A percentile compares a stretch with the other conserved stretches of the same genome.
Conservation (phyloP, 1,139 yeast species). For the Meyerozyma smithsonii region DNA sequence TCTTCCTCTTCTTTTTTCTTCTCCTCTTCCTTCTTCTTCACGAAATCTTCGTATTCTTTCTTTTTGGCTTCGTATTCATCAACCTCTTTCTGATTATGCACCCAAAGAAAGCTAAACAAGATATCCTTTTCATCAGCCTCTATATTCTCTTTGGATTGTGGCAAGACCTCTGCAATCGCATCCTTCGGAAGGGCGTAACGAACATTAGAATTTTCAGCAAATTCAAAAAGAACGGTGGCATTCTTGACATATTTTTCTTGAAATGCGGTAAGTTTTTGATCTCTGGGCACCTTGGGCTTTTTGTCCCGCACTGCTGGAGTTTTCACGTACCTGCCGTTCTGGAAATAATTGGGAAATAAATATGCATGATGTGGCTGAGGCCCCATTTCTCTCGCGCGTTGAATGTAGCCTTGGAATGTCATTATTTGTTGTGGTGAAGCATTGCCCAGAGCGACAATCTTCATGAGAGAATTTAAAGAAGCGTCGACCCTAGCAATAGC, state of each 20-base stretch:
- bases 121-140: conserved; percentile 41
- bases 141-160: conserved; percentile 20
- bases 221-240: conserved; percentile 81
- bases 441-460: conserved; percentile 74
- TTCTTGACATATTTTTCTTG: conserved; percentile 65
- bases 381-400: conserved; percentile 74
- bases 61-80: conserved; percentile 42
- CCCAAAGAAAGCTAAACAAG: conserved; percentile 59
- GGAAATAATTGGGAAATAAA: conserved; percentile 13
- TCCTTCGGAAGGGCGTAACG: conserved; percentile 73
- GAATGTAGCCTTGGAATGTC: conserved; percentile 75
- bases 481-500: conserved; percentile 73
- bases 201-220: conserved; percentile 70
- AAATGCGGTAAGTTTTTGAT: conserved; percentile 63
- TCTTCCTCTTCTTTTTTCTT: conserved; percentile 21
- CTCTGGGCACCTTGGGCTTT: conserved; percentile 27
- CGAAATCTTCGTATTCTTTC: conserved; percentile 20
- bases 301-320: conserved; percentile 5
- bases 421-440: conserved; percentile 69
- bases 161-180: conserved; percentile 63
- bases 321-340: conserved; percentile 4
- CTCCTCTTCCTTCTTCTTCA: conserved; percentile 16
- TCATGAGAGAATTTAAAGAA: conserved; percentile 67
- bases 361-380: conserved; percentile 44
- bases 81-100: conserved; percentile 50